Evolutionary conservation across 2,329 filamentous ascomycete genomes (phyloP).

Genomic region (Ophiostoma triangulosporum): DNA sequence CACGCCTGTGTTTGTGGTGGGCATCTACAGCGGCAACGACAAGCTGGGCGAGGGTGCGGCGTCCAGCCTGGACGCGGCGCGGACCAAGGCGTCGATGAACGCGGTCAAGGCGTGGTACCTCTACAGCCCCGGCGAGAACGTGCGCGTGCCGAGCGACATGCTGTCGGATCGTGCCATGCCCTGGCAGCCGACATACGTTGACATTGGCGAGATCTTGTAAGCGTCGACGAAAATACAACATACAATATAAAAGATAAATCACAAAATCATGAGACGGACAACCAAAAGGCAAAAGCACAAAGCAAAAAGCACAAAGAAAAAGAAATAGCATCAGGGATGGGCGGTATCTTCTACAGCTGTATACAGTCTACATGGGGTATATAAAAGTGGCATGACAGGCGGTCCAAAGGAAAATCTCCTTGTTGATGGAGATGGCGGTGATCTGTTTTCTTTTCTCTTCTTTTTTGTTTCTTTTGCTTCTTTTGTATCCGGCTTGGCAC

Average conservation of each 20-base stretch:
- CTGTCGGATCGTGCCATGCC: conserved; percentile 44
- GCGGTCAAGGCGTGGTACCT: conserved; percentile 92
- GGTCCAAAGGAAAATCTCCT: background rate
- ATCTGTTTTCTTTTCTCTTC: background rate
- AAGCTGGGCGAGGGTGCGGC: conserved; percentile 87
- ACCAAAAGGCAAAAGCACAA: background rate
- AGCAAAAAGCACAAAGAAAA: background rate
- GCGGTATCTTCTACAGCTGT: background rate
- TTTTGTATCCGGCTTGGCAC: background rate
- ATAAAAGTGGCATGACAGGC: background rate
- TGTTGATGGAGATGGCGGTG: background rate
- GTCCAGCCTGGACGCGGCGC: conserved; percentile 61
- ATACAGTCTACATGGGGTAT: no score
- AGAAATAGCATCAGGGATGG: no score
- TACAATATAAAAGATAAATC: background rate
- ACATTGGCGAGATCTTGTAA: conserved; percentile 56
- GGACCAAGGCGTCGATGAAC: conserved; percentile 66
- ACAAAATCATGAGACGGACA: background rate
- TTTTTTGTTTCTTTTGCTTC: background rate
- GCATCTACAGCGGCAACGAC: conserved; percentile 81
- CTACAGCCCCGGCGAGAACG: conserved; percentile 61
- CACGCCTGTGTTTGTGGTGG: conserved; percentile 84
- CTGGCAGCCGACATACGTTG: conserved; percentile 56
- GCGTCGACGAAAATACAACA: background rate
- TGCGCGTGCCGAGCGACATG: conserved; percentile 57